phyloP scores from a whole-genome alignment of 1,284 basidiomycete genomes.

The Cystobasidium pallidum region DNA sequence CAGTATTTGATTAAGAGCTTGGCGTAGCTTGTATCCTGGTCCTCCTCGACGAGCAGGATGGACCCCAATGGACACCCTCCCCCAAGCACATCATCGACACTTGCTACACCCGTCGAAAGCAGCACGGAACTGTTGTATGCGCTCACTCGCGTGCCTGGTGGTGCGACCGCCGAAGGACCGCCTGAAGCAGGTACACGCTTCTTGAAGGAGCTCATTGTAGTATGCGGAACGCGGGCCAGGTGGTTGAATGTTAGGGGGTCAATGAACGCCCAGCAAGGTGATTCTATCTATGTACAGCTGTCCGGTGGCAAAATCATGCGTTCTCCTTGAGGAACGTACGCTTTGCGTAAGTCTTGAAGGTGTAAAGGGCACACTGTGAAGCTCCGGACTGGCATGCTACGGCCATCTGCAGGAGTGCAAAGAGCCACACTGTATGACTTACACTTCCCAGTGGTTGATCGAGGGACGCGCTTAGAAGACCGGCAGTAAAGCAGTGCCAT shows the following conservation, averaged over 20 bases:
- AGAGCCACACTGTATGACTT: neutral
- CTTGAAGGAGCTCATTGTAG: conserved; percentile 41
- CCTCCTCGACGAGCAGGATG: conserved; percentile 73
- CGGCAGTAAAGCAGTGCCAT: neutral
- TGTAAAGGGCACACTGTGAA: no score
- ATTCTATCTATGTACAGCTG: no score
- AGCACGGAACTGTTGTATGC: conserved; percentile 50
- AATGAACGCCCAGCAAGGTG: no score
- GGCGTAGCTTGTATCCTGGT: conserved; percentile 81
- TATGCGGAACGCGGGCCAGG: no score
- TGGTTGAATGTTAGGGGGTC: no score
- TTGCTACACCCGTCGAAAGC: conserved; percentile 85
- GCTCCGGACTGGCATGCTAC: no score
- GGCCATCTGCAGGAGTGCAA: no score
- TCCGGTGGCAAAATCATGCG: no score
- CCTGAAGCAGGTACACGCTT: conserved; percentile 21
- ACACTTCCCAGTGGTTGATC: neutral
- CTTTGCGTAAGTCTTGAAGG: no score
- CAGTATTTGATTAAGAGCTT: conserved; percentile 86
- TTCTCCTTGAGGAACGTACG: no score
- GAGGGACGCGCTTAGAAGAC: neutral
- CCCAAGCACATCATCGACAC: conserved; percentile 93
- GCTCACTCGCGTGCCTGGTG: conserved; percentile 50
- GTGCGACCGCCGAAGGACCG: conserved; percentile 26
- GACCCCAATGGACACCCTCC: conserved; percentile 88